phyloP scores from a whole-genome alignment of 768 basidiomycete species.

The Trametes punicea region DNA sequence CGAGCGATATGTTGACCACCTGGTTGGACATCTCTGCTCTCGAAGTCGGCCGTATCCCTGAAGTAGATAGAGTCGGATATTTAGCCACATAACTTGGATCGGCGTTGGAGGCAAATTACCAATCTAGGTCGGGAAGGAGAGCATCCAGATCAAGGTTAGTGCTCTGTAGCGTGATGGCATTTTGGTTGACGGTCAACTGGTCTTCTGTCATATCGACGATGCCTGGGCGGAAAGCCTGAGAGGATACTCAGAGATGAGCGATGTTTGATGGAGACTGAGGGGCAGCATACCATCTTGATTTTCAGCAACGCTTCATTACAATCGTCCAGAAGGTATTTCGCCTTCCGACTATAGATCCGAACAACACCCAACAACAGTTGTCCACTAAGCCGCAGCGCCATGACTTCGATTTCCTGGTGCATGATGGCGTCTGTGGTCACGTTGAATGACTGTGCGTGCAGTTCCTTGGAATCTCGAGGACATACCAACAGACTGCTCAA shows the following conservation, averaged over 20 bases:
- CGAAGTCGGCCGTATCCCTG: conserved; percentile 75
- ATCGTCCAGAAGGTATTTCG: conserved; percentile 96
- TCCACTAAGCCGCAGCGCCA: conserved; percentile 95
- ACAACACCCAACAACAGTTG: conserved; percentile 96
- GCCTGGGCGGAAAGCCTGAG: conserved; percentile 89
- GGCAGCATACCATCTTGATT: conserved; percentile 77
- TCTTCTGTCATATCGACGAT: conserved; percentile 96
- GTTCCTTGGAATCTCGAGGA: conserved; percentile 9
- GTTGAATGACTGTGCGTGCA: not conserved
- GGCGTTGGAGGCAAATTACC: conserved; percentile 38
- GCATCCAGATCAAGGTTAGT: conserved; percentile 79
- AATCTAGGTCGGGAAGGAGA: conserved; percentile 75
- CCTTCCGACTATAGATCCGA: conserved; percentile 95
- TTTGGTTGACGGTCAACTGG: conserved; percentile 81
- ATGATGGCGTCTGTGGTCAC: conserved; percentile 74
- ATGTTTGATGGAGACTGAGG: no score
- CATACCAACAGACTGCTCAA: conserved; percentile 88
- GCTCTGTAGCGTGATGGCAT: conserved; percentile 82
- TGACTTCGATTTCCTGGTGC: conserved; percentile 86
- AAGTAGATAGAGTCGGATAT: conserved; percentile 4
- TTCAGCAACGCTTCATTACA: conserved; percentile 95
- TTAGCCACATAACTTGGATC: not conserved
- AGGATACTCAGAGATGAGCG: not conserved
- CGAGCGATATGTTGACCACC: conserved; percentile 82
- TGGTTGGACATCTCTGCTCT: conserved; percentile 59